Base-by-base conservation (phyloP, 805 yeast genomes). In the Isabelozyma gotoi region DNA sequence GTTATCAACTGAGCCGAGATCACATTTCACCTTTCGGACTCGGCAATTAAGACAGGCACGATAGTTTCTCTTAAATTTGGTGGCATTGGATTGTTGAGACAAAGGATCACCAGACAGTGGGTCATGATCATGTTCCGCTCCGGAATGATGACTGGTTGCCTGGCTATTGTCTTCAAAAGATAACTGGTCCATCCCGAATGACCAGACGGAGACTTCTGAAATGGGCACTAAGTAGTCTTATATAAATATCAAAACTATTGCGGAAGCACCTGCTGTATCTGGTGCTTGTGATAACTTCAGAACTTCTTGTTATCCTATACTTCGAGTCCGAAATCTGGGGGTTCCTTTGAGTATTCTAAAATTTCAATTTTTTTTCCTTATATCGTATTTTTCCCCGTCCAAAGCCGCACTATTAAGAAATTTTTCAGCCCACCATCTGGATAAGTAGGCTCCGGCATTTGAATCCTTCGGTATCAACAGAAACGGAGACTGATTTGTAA, bases 31-130 rank as follows among this genome's bases (percentile, higher is more conserved):
- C 56, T 91, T 92, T 34, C 96, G 76, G 5, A 82, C 78, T 14
- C 97, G 77, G 60, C 98, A 91, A 63, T 82, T 87, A 39, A 87
- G 64, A 56, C 98, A 91, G 1, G 97, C 97, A 48, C 80, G 76
- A 60, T 87, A 91, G 47, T 82, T 80, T 49, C 96, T 68, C 51
- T 71, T 78, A 70, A 76, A 84, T 45, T 63, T 65, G 31, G 21
- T 32, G 8, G 15, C 34, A 14, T 32, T 14, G 10, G 34, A 10
- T 11, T 2, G 18, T 14, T 14, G 34, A 7, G 34, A 32, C 4
- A 24, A 24, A 10, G 8, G n/a, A 7, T 2, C 29, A 10, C 29
- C 29, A 3, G 29, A 10, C 4, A 3, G 8, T 3, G 29, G 29
- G 10, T 24, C 7, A 24, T 24, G 29, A 10, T 24, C 29, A 10